Evolutionary conservation across 208 protist species (phyloP).

Genomic region (Trypanosomatidae sp.): DNA sequence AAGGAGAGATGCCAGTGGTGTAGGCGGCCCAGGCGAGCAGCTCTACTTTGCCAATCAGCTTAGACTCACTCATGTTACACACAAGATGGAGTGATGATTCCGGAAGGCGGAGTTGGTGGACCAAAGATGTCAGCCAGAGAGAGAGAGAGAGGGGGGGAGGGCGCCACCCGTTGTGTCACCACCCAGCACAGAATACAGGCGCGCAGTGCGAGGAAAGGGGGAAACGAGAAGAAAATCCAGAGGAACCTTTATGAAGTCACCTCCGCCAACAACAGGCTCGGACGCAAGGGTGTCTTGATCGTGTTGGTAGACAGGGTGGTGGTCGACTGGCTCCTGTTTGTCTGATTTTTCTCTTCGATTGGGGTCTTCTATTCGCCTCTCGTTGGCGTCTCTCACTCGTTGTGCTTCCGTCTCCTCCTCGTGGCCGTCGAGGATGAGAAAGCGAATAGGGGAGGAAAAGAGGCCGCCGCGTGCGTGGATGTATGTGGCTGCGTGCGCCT

Average conservation of each 20-base stretch:
- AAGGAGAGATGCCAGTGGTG: constrained; percentile 37
- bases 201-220: neutral
- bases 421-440: neutral
- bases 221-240: too few species aligned
- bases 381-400: neutral
- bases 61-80: constrained; percentile 3
- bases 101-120: neutral
- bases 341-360: neutral
- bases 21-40: constrained; percentile 53
- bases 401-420: neutral
- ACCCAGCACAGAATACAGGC: neutral
- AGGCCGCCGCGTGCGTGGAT: neutral
- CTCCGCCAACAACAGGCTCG: neutral
- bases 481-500: neutral
- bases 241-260: neutral
- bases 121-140: neutral
- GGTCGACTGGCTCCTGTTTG: neutral
- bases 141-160: neutral
- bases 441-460: neutral
- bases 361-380: neutral
- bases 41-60: constrained; percentile 43
- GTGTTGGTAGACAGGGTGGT: neutral
- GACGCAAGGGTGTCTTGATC: neutral
- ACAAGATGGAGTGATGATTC: neutral
- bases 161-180: neutral